Conservation (phyloP, 2,329 filamentous ascomycete species). For the Penicillium freii region DNA sequence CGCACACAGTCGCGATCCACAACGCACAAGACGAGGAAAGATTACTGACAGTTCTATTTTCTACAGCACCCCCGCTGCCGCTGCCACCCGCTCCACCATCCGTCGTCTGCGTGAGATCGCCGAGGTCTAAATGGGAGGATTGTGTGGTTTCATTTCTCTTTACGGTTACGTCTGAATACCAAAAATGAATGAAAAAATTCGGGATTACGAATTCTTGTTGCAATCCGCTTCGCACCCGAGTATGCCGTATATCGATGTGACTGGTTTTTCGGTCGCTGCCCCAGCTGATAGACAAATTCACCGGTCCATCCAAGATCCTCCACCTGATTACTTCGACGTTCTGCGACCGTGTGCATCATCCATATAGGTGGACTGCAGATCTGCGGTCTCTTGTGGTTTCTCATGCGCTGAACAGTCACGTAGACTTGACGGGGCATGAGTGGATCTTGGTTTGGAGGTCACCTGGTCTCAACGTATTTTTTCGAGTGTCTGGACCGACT, state of each 20-base stretch:
- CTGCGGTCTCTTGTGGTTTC: not conserved
- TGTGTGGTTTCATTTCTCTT: conserved; percentile 37
- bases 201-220: conserved; percentile 27
- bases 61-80: conserved; percentile 79
- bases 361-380: not conserved
- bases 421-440: not conserved
- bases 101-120: conserved; percentile 96
- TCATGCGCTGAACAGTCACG: not conserved
- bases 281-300: not conserved
- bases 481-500: not conserved
- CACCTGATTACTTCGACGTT: not conserved
- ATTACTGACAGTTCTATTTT: conserved; percentile 3
- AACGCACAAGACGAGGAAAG: not conserved
- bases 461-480: not conserved
- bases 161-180: conserved; percentile 38
- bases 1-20: not conserved
- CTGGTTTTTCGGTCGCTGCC: conserved; percentile 1
- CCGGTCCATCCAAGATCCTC: not conserved
- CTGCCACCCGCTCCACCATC: conserved; percentile 92
- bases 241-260: conserved; percentile 23
- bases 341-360: not conserved
- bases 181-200: conserved; percentile 40
- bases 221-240: conserved; percentile 17
- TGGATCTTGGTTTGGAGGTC: not conserved
- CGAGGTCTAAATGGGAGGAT: conserved; percentile 62